Percentiles rank a stretch among this genome's conserved stretches.
These are phyloP conservation scores for Phytopythium sindhum DNA, from an alignment of 352 stramenopile species.

Conservation along the genomic window DNA sequence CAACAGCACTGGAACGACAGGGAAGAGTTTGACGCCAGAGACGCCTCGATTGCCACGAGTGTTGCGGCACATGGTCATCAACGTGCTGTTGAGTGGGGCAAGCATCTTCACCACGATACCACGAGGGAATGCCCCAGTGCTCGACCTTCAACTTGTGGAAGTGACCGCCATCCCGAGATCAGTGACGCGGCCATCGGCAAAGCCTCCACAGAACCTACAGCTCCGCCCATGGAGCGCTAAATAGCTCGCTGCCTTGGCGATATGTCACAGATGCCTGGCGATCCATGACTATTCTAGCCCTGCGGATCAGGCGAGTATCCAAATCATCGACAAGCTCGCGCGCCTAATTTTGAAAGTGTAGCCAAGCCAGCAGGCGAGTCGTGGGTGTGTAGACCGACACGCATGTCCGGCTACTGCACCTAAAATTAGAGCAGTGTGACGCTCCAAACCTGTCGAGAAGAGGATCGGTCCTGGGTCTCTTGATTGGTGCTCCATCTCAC, in stretches of 20 bases:
- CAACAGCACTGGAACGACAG: not conserved
- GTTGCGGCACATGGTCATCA: not conserved
- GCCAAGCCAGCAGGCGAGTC: too few species aligned
- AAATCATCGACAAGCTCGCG: not conserved
- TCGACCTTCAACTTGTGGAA: not conserved
- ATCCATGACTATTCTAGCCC: not conserved
- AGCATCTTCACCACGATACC: not conserved
- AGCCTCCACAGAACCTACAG: not conserved
- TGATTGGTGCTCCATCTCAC: too few species aligned
- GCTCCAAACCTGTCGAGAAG: too few species aligned
- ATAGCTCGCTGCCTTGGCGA: not conserved
- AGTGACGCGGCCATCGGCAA: not conserved
- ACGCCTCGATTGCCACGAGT: not conserved
- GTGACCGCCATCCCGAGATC: not conserved
- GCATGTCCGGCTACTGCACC: too few species aligned
- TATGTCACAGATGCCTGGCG: not conserved
- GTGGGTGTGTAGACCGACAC: not conserved
- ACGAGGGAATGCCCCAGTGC: not conserved
- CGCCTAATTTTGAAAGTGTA: not conserved
- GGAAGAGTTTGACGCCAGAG: not conserved
- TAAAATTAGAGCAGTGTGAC: too few species aligned
- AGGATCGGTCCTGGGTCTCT: too few species aligned
- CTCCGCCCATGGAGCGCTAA: not conserved
- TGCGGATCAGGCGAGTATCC: not conserved
- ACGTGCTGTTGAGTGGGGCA: not conserved